Evolutionary conservation across 768 basidiomycete species (phyloP).

Genomic region (Mycena polygramma): DNA sequence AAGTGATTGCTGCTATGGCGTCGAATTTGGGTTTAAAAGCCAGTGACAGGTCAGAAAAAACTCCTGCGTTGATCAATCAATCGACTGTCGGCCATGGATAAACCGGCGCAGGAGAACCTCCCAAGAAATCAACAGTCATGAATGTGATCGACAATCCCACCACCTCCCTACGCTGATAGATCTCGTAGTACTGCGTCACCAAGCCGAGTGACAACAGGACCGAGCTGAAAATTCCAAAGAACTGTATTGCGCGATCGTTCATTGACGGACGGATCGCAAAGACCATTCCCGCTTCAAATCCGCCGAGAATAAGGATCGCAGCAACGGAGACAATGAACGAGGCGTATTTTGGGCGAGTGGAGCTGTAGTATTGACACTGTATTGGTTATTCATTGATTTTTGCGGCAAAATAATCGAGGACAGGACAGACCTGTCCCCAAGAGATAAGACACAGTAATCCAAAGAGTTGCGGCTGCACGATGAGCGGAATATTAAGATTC

Average conservation of each 20-base stretch:
- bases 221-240: slow-evolving; percentile 75
- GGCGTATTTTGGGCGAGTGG: slow-evolving; percentile 51
- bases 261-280: slow-evolving; percentile 67
- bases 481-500: slow-evolving; percentile 78
- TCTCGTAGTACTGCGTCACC: slow-evolving; percentile 80
- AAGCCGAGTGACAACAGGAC: slow-evolving; percentile 65
- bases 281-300: slow-evolving; percentile 71
- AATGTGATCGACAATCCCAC: slow-evolving; percentile 79
- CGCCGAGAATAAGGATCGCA: slow-evolving; percentile 61
- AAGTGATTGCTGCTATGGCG: slow-evolving; percentile 71
- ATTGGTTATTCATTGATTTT: slow-evolving; percentile 22
- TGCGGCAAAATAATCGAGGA: not conserved
- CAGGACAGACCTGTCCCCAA: slow-evolving; percentile 72
- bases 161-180: slow-evolving; percentile 73
- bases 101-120: slow-evolving; percentile 13
- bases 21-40: slow-evolving; percentile 76
- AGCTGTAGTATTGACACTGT: slow-evolving; percentile 78
- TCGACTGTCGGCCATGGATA: not conserved
- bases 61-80: slow-evolving; percentile 62
- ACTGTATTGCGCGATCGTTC: slow-evolving; percentile 52
- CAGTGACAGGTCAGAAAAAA: slow-evolving; percentile 79
- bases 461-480: slow-evolving; percentile 76
- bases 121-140: slow-evolving; percentile 67
- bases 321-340: slow-evolving; percentile 53
- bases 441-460: slow-evolving; percentile 69